phyloP scores from a whole-genome alignment of 2,329 filamentous ascomycete species.

The Zasmidium citrigriseum region DNA sequence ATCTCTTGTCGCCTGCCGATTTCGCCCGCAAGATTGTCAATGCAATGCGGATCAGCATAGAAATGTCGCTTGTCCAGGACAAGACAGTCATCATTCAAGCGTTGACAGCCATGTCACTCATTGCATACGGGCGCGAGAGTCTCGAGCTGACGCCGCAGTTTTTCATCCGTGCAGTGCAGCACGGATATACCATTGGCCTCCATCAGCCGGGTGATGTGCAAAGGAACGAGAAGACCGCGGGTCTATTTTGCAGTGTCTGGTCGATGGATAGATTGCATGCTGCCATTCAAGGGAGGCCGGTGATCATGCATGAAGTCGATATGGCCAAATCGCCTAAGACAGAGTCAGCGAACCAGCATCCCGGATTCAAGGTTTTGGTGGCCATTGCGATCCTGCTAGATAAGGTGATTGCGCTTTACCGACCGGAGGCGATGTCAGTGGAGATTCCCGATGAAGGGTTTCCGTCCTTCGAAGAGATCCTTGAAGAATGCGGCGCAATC shows the following conservation, averaged over 20 bases:
- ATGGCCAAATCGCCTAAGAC: conserved; percentile 8
- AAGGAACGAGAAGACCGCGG: conserved; percentile 6
- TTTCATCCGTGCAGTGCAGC: conserved; percentile 12
- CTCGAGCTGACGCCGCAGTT: conserved; percentile 13
- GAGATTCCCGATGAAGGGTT: conserved; percentile 13
- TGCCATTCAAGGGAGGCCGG: conserved; percentile 12
- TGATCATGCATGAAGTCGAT: conserved; percentile 15
- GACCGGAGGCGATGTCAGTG: background rate
- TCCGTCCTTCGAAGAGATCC: conserved; percentile 14
- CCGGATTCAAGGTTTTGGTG: conserved; percentile 10
- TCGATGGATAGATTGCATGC: conserved; percentile 13
- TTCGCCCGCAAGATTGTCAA: conserved; percentile 10
- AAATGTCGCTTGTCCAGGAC: conserved; percentile 8
- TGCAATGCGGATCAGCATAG: conserved; percentile 10
- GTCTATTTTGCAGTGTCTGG: conserved; percentile 13
- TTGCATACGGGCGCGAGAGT: conserved; percentile 10
- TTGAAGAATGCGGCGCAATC: conserved; percentile 5
- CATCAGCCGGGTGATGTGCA: conserved; percentile 13
- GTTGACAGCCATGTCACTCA: conserved; percentile 8
- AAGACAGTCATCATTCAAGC: conserved; percentile 9
- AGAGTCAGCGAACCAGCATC: background rate
- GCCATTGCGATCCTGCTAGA: conserved; percentile 11
- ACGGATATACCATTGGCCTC: conserved; percentile 13
- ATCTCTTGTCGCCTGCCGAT: background rate
- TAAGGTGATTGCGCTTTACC: conserved; percentile 9